Base-by-base conservation (phyloP, 169 alveolate species). In the Theileria equi region DNA sequence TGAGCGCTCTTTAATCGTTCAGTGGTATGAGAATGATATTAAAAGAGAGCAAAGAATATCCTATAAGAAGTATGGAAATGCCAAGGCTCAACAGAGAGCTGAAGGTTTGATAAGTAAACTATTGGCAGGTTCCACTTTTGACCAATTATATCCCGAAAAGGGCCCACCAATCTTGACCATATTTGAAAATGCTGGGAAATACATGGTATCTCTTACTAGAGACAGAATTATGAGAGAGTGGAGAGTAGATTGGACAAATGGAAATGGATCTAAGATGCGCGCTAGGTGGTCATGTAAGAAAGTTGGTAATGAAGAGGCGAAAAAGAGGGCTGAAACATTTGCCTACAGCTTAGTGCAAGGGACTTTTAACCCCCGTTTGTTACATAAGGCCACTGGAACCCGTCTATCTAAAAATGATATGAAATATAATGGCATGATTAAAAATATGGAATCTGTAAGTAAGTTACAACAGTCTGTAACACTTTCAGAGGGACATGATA, bases 211-310 rank as follows among this genome's bases (percentile, higher is more conserved):
- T 5, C 74, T 86, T 31, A 86, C 85, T 16, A 62, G 92, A 38
- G 92, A 86, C 36, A 54, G 92, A 36, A 70, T 60, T 11, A 66
- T 77, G 36, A 36, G 92, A 7, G 92, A 86, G 35, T 86, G 92
- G 92, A 47, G 90, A 25, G 92, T 86, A 16, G 92, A 86, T 28
- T 86, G 92, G 92, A 34, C 57, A 31, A 83, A 86, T 55, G 73
- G 52, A 59, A 45, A 31, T 28, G 89, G 86, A 0, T 50, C 41
- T 6, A 82, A 73, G 45, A 86, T 81, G 90, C 65, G 88, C 1
- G 92, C 92, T 11, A 68, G 92, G 38, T 86, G 92, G 92, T 86
- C 92, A 11, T 86, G 92, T 68, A 86, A 86, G 53, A 86, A 86
- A 43, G 90, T 86, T 2, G 92, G 92, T 0, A 86, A 86, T 60